Conservation (phyloP, 1,139 yeast genomes). For the Yamadazyma conglobata region DNA sequence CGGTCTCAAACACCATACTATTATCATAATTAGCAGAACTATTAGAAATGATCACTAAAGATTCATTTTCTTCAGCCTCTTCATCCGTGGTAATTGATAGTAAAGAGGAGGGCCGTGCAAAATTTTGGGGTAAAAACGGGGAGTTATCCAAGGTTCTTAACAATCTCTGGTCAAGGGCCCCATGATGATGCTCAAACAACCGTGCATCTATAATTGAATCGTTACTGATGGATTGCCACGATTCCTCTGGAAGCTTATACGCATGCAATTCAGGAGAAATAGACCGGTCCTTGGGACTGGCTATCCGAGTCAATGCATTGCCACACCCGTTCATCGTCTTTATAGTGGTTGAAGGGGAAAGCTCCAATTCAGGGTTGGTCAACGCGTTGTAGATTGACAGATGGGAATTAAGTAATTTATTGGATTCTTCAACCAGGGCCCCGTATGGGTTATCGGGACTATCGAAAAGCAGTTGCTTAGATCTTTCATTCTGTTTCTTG, state of each 20-base stretch:
- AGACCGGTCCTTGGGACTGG: conserved; percentile 5
- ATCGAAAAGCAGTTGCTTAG: too few species aligned
- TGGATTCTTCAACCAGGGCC: too few species aligned
- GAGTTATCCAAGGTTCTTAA: conserved; percentile 15
- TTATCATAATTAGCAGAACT: conserved; percentile 5
- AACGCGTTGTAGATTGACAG: conserved; percentile 39
- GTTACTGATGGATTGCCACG: conserved; percentile 22
- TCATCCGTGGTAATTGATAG: conserved; percentile 21
- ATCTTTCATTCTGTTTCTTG: too few species aligned
- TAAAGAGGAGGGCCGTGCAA: conserved; percentile 21
- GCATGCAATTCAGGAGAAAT: conserved; percentile 7
- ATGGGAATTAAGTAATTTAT: conserved; percentile 36
- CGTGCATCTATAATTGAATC: conserved; percentile 9
- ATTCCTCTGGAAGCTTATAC: conserved; percentile 10
- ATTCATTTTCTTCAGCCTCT: conserved; percentile 18
- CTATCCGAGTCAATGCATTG: conserved; percentile 10
- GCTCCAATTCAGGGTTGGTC: conserved; percentile 42
- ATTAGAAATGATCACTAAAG: conserved; percentile 16
- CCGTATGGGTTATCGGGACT: too few species aligned
- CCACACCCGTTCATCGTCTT: too few species aligned
- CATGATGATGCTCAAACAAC: conserved; percentile 1
- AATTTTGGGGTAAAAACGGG: conserved; percentile 7
- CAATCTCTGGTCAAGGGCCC: conserved; percentile 1
- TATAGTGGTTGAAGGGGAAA: conserved; percentile 15
- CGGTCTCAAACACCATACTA: conserved; percentile 43